Base-by-base conservation (phyloP, 2,329 filamentous ascomycete genomes). In the Penicillium rolfsii region DNA sequence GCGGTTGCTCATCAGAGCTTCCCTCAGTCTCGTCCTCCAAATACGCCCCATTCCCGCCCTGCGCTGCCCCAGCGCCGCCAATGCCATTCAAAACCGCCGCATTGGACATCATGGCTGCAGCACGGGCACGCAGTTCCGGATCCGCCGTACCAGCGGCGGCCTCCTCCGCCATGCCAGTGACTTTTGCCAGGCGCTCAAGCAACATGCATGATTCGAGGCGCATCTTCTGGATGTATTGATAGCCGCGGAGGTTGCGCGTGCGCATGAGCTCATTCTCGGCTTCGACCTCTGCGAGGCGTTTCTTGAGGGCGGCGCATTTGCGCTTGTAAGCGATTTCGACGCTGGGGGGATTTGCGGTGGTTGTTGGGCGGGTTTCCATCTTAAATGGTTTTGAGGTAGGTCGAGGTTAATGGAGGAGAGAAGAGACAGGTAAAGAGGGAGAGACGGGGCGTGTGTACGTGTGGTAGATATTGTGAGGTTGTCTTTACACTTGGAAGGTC, bases 321-420 rank as follows among this genome's bases (percentile, higher is more conserved):
- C 91, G 87, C 71, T 95, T 93, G 79, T 98, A 99, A 54, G 94
- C 93, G 75, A 94, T 90, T 79, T 99, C 94, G 64, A 98, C 93
- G 16, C 93, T 96, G 16, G 95, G 94, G 22, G 94, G 92, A 59
- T 88, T 84, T 12, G 82, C 63, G 49, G 70, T 68, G 40, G 65
- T 63, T 35, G 70, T 50, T 40, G 69, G 61, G 41, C 64, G 64
- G 40, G 70, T 43, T 36, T 76, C 73, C 73, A 76, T 77, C 62
- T 43, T 68, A 63, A 3, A 3, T 52, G 45, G 19, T 36, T 57
- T n/a, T 49, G 14, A 6, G 19, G 28, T 43, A 2, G 48, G 22
- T 33, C 16, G 24, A 24, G 5, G 6, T 19, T 14, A 12, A 41
- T 16, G 28, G 9, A 41, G 36, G 36, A 30, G 28, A 35, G 40